A percentile compares a stretch with the other conserved stretches of the same genome.
Evolutionary conservation across 768 basidiomycete genomes (phyloP).

Genomic region (Kockovaella imperatae): DNA sequence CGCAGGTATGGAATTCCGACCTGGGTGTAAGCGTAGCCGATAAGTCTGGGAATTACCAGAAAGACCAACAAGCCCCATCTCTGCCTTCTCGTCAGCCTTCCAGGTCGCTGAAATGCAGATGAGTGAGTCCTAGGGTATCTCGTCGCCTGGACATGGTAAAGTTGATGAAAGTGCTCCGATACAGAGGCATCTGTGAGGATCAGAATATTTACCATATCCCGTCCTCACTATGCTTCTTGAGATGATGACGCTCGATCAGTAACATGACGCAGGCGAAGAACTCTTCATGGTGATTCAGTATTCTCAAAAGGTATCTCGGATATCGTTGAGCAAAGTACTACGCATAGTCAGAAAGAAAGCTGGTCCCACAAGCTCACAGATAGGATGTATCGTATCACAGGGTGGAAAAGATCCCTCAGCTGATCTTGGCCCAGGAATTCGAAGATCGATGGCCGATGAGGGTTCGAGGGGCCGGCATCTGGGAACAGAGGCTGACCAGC

Average conservation of each 20-base stretch:
- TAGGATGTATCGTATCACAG: conserved; percentile 86
- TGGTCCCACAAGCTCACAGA: conserved; percentile 54
- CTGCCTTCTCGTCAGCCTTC: conserved; percentile 57
- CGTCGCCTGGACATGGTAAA: no score
- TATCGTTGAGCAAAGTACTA: conserved; percentile 92
- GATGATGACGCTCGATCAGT: conserved; percentile 82
- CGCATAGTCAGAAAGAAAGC: neutral
- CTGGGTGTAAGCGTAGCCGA: conserved; percentile 45
- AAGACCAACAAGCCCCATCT: conserved; percentile 69
- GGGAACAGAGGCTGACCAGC: conserved; percentile 12
- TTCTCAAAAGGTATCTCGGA: conserved; percentile 79
- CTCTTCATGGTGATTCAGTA: conserved; percentile 93
- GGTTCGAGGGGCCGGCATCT: conserved; percentile 4
- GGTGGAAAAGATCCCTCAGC: conserved; percentile 80
- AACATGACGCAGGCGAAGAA: conserved; percentile 85
- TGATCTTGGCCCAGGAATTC: conserved; percentile 92
- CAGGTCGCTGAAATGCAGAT: conserved; percentile 9
- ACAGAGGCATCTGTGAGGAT: conserved; percentile 72
- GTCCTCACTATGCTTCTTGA: conserved; percentile 68
- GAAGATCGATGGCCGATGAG: conserved; percentile 53
- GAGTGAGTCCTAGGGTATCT: conserved; percentile 32
- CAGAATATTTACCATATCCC: neutral
- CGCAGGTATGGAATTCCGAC: conserved; percentile 81
- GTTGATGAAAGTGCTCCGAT: conserved; percentile 89
- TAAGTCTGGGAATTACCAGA: conserved; percentile 53